Percentiles rank a stretch among this genome's conserved stretches.
These are phyloP conservation scores for Pseudoturritis turrita DNA, from an alignment of 345 rosid genomes.

Conservation along the genomic window DNA sequence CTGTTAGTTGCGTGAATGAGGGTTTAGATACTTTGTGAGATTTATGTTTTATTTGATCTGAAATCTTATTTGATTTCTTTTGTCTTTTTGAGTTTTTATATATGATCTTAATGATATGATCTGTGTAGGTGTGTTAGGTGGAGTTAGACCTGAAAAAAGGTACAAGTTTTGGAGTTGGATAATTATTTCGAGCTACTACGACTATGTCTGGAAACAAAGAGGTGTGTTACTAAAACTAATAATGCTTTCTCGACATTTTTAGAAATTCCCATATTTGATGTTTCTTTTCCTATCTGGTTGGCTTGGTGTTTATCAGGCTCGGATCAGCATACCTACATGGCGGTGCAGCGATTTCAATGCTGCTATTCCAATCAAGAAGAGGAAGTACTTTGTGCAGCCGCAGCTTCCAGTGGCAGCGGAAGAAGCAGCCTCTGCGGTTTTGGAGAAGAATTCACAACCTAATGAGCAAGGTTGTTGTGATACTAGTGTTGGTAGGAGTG, in stretches of 20 bases:
- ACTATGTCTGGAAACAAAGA: slow-evolving; percentile 51
- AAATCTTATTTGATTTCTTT: slow-evolving; percentile 1
- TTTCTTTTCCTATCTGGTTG: slow-evolving; percentile 5
- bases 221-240: slow-evolving; percentile 34
- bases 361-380: slow-evolving; percentile 81
- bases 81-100: background rate
- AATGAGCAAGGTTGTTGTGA: slow-evolving; percentile 13
- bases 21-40: background rate
- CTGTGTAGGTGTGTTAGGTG: slow-evolving; percentile 21
- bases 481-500: slow-evolving; percentile 26
- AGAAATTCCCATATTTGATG: background rate
- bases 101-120: background rate
- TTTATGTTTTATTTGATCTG: slow-evolving; percentile 2
- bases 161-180: slow-evolving; percentile 2
- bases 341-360: slow-evolving; percentile 52
- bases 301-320: slow-evolving; percentile 46
- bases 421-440: slow-evolving; percentile 22
- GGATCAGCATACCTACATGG: slow-evolving; percentile 39
- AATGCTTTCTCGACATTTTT: background rate
- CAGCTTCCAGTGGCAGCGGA: slow-evolving; percentile 41
- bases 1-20: slow-evolving; percentile 17
- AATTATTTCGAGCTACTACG: slow-evolving; percentile 33
- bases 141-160: slow-evolving; percentile 14
- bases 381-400: slow-evolving; percentile 48
- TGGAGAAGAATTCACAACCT: slow-evolving; percentile 21